These are phyloP conservation scores for Kluyveromyces lactis DNA, from an alignment of 805 yeast genomes.

Conservation along the genomic window DNA sequence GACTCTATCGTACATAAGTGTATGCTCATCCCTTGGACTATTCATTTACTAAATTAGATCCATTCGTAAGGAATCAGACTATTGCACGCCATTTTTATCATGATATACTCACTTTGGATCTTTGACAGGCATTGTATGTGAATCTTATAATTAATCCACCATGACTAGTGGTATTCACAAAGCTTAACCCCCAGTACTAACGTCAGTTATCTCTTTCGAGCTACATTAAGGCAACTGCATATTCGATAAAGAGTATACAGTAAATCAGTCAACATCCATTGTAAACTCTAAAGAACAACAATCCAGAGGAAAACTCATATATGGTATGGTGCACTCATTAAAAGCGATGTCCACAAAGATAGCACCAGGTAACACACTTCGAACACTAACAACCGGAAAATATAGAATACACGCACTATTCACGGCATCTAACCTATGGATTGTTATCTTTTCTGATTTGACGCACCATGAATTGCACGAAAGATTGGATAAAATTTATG, in stretches of 20 bases:
- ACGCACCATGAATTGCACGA: constrained; percentile 22
- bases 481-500: constrained; percentile 25
- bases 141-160: not conserved
- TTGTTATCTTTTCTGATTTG: constrained; percentile 65
- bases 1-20: too few species aligned
- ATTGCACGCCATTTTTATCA: not conserved
- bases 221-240: constrained; percentile 53
- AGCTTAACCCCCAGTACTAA: not conserved
- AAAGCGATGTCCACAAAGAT: constrained; percentile 63
- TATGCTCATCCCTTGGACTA: too few species aligned
- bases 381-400: constrained; percentile 53
- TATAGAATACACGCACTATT: constrained; percentile 77
- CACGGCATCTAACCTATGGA: constrained; percentile 69
- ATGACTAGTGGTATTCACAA: not conserved
- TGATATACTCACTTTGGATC: constrained; percentile 76
- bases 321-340: constrained; percentile 77
- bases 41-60: too few species aligned
- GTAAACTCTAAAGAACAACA: constrained; percentile 50
- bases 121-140: constrained; percentile 79
- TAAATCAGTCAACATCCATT: constrained; percentile 30
- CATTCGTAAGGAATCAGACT: too few species aligned
- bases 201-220: not conserved
- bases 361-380: constrained; percentile 26
- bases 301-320: constrained; percentile 71
- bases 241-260: constrained; percentile 65